Conservation (phyloP, 1,284 basidiomycete genomes). For the Cryptococcus amylolentus region DNA sequence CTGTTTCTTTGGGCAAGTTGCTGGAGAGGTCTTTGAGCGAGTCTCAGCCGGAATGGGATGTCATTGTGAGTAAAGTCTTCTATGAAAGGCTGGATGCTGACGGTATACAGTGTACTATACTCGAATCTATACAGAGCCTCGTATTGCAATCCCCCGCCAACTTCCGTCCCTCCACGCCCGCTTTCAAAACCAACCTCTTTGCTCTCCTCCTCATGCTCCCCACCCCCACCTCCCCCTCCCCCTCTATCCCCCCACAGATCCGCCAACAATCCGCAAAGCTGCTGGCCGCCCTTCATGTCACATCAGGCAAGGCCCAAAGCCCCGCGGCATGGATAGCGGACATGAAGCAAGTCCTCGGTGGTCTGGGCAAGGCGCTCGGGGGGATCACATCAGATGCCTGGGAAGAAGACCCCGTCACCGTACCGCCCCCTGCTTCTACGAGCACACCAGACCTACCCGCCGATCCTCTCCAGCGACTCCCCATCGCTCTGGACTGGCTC, state of each 20-base stretch:
- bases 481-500: constrained; percentile 20
- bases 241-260: constrained; percentile 15
- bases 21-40: constrained; percentile 25
- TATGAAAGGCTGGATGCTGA: background rate
- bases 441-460: constrained; percentile 19
- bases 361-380: constrained; percentile 21
- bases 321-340: constrained; percentile 34
- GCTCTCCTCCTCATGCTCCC: constrained; percentile 27
- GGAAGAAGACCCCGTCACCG: constrained; percentile 27
- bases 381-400: constrained; percentile 34
- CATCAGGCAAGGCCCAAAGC: constrained; percentile 41
- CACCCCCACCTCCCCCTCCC: constrained; percentile 7
- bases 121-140: constrained; percentile 23
- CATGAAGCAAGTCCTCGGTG: constrained; percentile 36
- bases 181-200: constrained; percentile 26
- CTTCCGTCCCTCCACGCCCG: constrained; percentile 35
- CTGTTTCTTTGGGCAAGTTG: constrained; percentile 31
- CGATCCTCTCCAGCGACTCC: constrained; percentile 26
- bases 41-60: constrained; percentile 17
- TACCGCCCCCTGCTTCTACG: background rate
- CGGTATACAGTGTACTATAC: constrained; percentile 13
- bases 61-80: constrained; percentile 20
- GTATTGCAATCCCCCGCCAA: constrained; percentile 38
- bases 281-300: constrained; percentile 35
- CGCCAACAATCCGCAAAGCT: constrained; percentile 22